Evolutionary conservation across 1,284 basidiomycete genomes (phyloP), one percentile per base, ranked within the genome.

Genomic region (Inonotus hispidus): DNA sequence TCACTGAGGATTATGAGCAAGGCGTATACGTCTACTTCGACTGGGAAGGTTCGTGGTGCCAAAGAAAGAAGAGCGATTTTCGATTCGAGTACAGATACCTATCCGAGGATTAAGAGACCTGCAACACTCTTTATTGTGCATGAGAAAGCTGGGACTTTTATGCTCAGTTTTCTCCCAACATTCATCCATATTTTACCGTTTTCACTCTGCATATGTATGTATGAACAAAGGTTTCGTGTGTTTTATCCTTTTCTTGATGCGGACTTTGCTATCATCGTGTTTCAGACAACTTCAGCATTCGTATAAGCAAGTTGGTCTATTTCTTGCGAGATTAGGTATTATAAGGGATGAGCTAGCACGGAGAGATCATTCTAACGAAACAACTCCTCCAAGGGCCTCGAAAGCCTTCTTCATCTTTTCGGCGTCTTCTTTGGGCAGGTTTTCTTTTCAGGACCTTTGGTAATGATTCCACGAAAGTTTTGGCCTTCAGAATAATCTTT

Each of bases 1-100:
- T 99, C 72, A 99, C 97, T 53, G 96, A 98, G 70, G 97, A 99
- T 74, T 99, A 98, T 73, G 97, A 99, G 76, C 95, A 99, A 77
- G 97, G 97, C 16, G 95, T 96, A 27, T 96, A 95, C 72, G 92
- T 95, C 58, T 95, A 96, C 80, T 96, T 96, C 74, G 93, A 96
- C 75, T 96, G 93, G 93, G 93, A 96, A 74, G 92, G 92, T 63
- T 92, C 91, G 64, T 98, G 96, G 97, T 97, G 95, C 74, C 95
- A 98, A 74, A 83, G 96, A 70, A 94, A 95, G 79, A 99, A 99
- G 84, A 90, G 89, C 73, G 95, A 98, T 75, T 99, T 99, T 82
- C 84, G 93, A 41, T 98, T 97, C 71, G 93, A 93, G 75, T 94
- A 94, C 74, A 89, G 92, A 66, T 94, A 93, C 78, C 78, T 95